Conservation (phyloP, 108 stramenopile species). For the Cyclostephanos invisitatus region DNA sequence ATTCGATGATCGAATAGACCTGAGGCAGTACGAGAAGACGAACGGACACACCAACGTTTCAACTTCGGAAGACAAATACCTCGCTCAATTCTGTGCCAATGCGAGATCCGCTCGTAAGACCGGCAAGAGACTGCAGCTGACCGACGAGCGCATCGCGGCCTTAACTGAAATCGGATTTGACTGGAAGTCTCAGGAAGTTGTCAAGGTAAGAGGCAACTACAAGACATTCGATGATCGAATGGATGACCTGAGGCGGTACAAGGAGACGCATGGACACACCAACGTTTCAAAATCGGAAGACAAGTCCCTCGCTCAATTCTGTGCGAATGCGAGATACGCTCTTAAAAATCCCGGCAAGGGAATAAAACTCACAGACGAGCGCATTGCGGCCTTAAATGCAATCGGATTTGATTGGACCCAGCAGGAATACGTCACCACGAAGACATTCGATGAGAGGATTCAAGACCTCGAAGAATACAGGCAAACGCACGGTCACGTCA, state of each 20-base stretch:
- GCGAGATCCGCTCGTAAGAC: no score
- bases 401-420: neutral
- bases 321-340: neutral
- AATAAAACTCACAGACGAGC: neutral
- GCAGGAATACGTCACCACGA: neutral
- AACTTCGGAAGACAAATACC: no score
- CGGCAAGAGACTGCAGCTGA: no score
- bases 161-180: no score
- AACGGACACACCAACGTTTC: no score
- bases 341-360: neutral
- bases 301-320: neutral
- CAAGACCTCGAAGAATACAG: constrained; percentile 1
- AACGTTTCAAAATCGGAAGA: neutral
- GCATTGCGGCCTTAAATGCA: neutral
- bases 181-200: no score
- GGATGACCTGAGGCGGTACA: constrained; percentile 10
- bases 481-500: neutral
- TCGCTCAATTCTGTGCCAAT: no score
- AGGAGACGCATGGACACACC: neutral
- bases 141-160: no score
- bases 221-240: constrained; percentile 3
- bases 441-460: neutral
- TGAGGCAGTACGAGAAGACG: no score
- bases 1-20: no score
- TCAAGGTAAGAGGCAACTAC: neutral